phyloP scores from a whole-genome alignment of 352 stramenopile species.

The Pythium utonaiense region DNA sequence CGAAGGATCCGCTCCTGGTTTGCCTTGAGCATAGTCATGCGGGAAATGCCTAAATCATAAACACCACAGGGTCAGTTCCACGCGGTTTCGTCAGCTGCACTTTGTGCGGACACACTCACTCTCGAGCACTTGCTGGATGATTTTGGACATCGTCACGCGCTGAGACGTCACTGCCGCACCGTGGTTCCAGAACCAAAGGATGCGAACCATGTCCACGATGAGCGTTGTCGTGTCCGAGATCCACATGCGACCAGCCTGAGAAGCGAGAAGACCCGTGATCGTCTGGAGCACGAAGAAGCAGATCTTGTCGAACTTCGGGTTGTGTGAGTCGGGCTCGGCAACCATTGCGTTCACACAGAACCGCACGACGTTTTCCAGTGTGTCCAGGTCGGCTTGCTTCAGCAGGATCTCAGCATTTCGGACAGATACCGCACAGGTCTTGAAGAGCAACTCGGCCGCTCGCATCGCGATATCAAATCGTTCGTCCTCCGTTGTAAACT shows the following conservation, averaged over 20 bases:
- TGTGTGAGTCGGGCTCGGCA: slow-evolving; percentile 27
- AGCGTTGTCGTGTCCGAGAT: slow-evolving; percentile 57
- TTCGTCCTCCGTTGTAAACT: slow-evolving; percentile 43
- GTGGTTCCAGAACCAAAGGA: slow-evolving; percentile 79
- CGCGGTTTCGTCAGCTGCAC: too few species aligned
- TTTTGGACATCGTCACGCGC: slow-evolving; percentile 56
- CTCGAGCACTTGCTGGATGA: slow-evolving; percentile 74
- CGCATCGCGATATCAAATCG: slow-evolving; percentile 54
- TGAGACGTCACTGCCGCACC: slow-evolving; percentile 17
- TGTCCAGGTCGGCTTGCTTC: slow-evolving; percentile 36
- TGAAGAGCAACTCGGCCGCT: slow-evolving; percentile 62
- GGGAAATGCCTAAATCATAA: slow-evolving; percentile 39
- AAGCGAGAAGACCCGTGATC: slow-evolving; percentile 61
- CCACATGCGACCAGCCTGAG: slow-evolving; percentile 51
- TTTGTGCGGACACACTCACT: too few species aligned
- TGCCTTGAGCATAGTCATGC: slow-evolving; percentile 48
- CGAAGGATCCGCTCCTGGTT: slow-evolving; percentile 57
- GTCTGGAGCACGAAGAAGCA: slow-evolving; percentile 72
- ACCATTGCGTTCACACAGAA: slow-evolving; percentile 66
- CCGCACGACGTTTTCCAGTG: slow-evolving; percentile 63
- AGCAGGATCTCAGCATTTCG: slow-evolving; percentile 58
- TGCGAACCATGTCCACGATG: slow-evolving; percentile 60
- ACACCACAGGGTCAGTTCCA: background rate
- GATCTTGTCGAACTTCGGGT: slow-evolving; percentile 37
- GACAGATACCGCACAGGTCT: slow-evolving; percentile 57